A percentile compares a stretch with the other conserved stretches of the same genome.
Evolutionary conservation across 1,139 yeast genomes (phyloP).

Genomic region (Taphrina sp.): DNA sequence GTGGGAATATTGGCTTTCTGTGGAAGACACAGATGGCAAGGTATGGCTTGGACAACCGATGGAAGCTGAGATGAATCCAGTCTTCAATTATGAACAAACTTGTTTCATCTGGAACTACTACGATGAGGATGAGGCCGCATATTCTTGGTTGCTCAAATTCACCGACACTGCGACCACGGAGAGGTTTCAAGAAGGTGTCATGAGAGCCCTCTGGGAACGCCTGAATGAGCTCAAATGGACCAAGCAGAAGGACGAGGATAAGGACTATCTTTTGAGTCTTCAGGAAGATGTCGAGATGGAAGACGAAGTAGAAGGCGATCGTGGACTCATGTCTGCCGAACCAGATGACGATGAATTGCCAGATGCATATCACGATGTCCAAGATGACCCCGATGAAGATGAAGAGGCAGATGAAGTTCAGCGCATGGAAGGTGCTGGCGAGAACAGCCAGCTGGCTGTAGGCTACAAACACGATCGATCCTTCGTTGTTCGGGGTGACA

Average conservation of each 20-base stretch:
- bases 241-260: constrained; percentile 48
- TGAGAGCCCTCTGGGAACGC: constrained; percentile 62
- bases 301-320: constrained; percentile 46
- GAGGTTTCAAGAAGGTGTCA: constrained; percentile 55
- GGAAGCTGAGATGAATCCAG: constrained; percentile 58
- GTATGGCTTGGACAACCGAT: constrained; percentile 51
- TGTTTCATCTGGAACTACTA: constrained; percentile 68
- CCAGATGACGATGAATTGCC: constrained; percentile 24
- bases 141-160: constrained; percentile 67
- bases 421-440: constrained; percentile 41
- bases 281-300: constrained; percentile 45
- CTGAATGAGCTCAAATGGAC: constrained; percentile 56
- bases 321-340: constrained; percentile 30
- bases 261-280: constrained; percentile 54
- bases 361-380: constrained; percentile 36
- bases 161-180: constrained; percentile 47
- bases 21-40: constrained; percentile 48
- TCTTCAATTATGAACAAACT: constrained; percentile 57
- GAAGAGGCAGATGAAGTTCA: constrained; percentile 36
- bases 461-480: constrained; percentile 70
- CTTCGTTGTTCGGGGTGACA: constrained; percentile 74
- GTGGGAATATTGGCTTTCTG: constrained; percentile 48
- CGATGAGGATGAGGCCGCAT: constrained; percentile 46
- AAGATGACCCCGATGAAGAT: constrained; percentile 40
- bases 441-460: constrained; percentile 65